Evolutionary conservation across 345 rosid species (phyloP).

Genomic region (Cardamine occulta): DNA sequence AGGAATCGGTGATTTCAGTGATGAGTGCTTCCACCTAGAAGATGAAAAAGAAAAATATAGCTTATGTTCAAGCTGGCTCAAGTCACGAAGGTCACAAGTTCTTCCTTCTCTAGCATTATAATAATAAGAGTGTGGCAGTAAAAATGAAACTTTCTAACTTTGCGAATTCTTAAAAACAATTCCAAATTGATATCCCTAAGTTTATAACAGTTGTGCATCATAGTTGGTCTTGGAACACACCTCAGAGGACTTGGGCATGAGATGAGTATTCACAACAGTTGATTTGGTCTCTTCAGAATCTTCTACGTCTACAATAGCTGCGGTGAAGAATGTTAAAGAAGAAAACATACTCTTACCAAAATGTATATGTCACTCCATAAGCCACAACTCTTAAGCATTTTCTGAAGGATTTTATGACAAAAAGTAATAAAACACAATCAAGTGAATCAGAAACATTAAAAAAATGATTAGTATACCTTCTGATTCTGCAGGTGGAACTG

Average conservation of each 20-base stretch:
- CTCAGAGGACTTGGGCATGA: slow-evolving; percentile 63
- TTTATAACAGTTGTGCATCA: not conserved
- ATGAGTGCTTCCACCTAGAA: slow-evolving; percentile 77
- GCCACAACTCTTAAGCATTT: not conserved
- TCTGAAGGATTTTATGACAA: not conserved
- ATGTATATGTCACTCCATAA: not conserved
- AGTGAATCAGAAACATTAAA: not conserved
- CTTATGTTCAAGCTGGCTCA: not conserved
- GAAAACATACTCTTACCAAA: not conserved
- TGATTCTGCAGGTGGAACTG: slow-evolving; percentile 1
- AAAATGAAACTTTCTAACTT: not conserved
- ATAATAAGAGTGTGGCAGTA: not conserved
- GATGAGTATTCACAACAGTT: slow-evolving; percentile 51
- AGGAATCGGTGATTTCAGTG: slow-evolving; percentile 62
- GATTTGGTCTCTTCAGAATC: slow-evolving; percentile 48
- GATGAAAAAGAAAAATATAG: not conserved
- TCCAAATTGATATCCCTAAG: not conserved
- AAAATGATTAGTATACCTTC: slow-evolving; percentile 2
- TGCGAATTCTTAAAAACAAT: not conserved
- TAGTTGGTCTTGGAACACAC: slow-evolving; percentile 35
- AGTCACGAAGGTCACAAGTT: not conserved
- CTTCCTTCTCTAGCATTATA: not conserved
- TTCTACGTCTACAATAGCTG: slow-evolving; percentile 42
- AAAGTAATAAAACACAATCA: not conserved
- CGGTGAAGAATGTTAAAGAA: not conserved